These are phyloP conservation scores for Trichoderma gracile DNA, from an alignment of 2,329 filamentous ascomycete genomes.

Conservation along the genomic window DNA sequence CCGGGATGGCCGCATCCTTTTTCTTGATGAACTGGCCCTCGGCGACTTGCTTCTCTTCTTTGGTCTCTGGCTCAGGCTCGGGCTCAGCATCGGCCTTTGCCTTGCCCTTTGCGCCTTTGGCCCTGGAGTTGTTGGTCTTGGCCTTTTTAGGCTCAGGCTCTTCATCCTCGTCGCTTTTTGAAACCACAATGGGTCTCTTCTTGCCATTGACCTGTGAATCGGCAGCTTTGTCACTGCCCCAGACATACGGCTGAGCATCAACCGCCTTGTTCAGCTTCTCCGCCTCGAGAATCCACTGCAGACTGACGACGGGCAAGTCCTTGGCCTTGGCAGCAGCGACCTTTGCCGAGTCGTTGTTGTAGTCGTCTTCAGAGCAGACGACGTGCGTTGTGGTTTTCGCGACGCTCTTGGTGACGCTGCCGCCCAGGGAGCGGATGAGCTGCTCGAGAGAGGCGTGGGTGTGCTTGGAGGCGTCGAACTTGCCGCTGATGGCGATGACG, in stretches of 20 bases:
- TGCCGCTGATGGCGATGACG: slow-evolving; percentile 60
- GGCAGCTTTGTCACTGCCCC: slow-evolving; percentile 31
- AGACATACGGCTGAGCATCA: slow-evolving; percentile 33
- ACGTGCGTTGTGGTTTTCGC: slow-evolving; percentile 57
- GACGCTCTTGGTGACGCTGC: slow-evolving; percentile 48
- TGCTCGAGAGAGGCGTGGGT: slow-evolving; percentile 49
- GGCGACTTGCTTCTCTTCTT: slow-evolving; percentile 41
- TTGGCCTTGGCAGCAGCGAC: slow-evolving; percentile 50
- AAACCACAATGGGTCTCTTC: slow-evolving; percentile 30
- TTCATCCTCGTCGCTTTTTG: slow-evolving; percentile 18
- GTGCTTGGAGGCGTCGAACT: slow-evolving; percentile 57
- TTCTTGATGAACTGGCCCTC: slow-evolving; percentile 51
- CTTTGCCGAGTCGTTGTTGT: slow-evolving; percentile 52
- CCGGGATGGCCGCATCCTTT: slow-evolving; percentile 48
- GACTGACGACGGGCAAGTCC: slow-evolving; percentile 55
- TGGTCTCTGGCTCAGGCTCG: slow-evolving; percentile 44
- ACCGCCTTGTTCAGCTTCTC: slow-evolving; percentile 37
- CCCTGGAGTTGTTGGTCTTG: slow-evolving; percentile 32
- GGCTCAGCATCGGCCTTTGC: slow-evolving; percentile 33
- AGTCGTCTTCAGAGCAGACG: slow-evolving; percentile 56
- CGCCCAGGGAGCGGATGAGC: slow-evolving; percentile 52
- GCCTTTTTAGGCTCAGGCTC: slow-evolving; percentile 22
- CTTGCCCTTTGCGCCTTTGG: slow-evolving; percentile 36
- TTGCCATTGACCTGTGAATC: slow-evolving; percentile 30
- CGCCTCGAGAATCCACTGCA: slow-evolving; percentile 65